phyloP scores from a whole-genome alignment of 2,329 filamentous ascomycete species.

The Venturia aucupariae region DNA sequence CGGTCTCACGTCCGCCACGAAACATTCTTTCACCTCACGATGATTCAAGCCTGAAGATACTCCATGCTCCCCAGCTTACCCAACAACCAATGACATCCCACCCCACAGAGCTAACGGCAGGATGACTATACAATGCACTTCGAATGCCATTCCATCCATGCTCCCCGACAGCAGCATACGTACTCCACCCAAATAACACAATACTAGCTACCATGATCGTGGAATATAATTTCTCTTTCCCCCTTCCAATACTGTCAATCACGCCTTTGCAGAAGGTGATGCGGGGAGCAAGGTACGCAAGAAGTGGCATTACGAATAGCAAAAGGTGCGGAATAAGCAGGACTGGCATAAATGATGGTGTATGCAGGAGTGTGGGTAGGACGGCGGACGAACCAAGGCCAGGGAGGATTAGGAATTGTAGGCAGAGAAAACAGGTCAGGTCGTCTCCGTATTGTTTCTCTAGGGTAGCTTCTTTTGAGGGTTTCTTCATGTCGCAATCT shows the following conservation, averaged over 20 bases:
- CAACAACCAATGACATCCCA: constrained; percentile 30
- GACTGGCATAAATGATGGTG: constrained; percentile 23
- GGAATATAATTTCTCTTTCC: neutral
- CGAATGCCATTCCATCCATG: neutral
- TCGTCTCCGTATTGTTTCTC: neutral
- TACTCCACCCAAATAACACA: neutral
- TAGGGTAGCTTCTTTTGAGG: neutral
- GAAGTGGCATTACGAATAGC: constrained; percentile 18
- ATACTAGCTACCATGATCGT: neutral
- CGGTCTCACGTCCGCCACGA: too few relatives aligned
- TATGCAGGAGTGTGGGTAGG: constrained; percentile 24
- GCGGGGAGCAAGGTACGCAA: neutral
- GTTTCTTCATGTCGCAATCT: neutral
- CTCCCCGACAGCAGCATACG: neutral
- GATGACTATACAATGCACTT: constrained; percentile 24
- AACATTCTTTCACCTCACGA: neutral
- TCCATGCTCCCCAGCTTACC: constrained; percentile 20
- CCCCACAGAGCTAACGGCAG: constrained; percentile 27
- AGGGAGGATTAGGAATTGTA: constrained; percentile 16
- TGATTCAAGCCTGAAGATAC: neutral
- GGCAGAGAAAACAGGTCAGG: constrained; percentile 20
- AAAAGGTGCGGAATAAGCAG: constrained; percentile 24
- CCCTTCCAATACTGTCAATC: neutral
- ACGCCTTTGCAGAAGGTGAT: neutral
- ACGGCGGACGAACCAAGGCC: constrained; percentile 17